These are phyloP conservation scores for Cylindrodendrum hubeiense DNA, from an alignment of 2,329 filamentous ascomycete genomes.

Conservation along the genomic window DNA sequence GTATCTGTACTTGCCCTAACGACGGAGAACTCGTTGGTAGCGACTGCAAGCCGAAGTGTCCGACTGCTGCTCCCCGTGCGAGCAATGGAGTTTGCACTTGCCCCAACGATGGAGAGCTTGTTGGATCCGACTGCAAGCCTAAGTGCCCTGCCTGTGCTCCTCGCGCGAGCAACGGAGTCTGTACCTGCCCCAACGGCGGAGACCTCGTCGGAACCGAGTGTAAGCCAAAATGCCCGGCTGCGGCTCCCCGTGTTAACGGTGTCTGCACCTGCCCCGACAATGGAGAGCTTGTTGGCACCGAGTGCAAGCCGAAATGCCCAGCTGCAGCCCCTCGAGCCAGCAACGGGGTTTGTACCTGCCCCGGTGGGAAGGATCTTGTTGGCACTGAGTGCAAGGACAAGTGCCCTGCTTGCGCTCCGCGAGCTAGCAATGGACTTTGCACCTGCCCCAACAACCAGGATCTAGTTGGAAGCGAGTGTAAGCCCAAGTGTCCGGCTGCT, in stretches of 20 bases:
- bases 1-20: background rate
- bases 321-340: background rate
- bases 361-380: background rate
- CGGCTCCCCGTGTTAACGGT: background rate
- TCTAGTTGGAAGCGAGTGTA: background rate
- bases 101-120: background rate
- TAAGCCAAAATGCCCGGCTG: background rate
- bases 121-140: background rate
- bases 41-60: background rate
- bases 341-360: background rate
- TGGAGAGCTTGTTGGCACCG: background rate
- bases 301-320: background rate
- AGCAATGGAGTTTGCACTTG: background rate
- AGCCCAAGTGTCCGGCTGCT: background rate
- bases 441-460: background rate
- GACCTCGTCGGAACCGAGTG: background rate
- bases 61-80: background rate
- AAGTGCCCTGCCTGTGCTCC: background rate
- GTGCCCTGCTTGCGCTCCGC: background rate
- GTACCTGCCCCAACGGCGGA: background rate
- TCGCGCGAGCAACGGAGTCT: background rate
- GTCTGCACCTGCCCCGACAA: background rate
- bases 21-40: background rate
- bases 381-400: background rate
- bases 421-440: background rate